Conservation (phyloP, 306 rosid species). For the Rubus parviflorus region DNA sequence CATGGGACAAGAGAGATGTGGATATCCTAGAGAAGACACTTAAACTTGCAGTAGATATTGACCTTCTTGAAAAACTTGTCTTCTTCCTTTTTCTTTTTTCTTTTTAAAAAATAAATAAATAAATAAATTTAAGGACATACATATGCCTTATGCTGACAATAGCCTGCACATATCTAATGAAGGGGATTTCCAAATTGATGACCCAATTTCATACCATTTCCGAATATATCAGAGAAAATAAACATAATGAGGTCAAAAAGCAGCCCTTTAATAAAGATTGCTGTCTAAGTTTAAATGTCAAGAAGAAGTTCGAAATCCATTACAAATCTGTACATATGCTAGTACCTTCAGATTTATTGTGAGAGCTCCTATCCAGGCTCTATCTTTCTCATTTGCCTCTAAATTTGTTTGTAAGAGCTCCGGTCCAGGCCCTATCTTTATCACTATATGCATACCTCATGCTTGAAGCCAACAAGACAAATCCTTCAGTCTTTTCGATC, state of each 20-base stretch:
- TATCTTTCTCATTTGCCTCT: conserved; percentile 49
- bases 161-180: neutral
- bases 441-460: conserved; percentile 67
- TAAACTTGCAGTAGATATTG: neutral
- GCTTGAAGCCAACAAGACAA: conserved; percentile 66
- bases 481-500: conserved; percentile 45
- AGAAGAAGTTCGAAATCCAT: conserved; percentile 22
- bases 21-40: neutral
- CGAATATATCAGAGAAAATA: neutral
- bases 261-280: neutral
- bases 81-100: too few relatives aligned
- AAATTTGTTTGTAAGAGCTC: conserved; percentile 68
- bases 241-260: conserved; percentile 3
- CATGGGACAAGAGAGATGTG: neutral
- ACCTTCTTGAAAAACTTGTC: neutral
- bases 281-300: neutral
- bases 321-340: conserved; percentile 15
- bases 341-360: conserved; percentile 55
- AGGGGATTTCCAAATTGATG: neutral
- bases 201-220: neutral
- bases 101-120: too few relatives aligned
- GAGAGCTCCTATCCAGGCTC: conserved; percentile 71
- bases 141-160: neutral
- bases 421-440: conserved; percentile 83
- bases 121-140: neutral